Evolutionary conservation across 768 basidiomycete species (phyloP).

Genomic region (Leccinum olivaceopallidum): DNA sequence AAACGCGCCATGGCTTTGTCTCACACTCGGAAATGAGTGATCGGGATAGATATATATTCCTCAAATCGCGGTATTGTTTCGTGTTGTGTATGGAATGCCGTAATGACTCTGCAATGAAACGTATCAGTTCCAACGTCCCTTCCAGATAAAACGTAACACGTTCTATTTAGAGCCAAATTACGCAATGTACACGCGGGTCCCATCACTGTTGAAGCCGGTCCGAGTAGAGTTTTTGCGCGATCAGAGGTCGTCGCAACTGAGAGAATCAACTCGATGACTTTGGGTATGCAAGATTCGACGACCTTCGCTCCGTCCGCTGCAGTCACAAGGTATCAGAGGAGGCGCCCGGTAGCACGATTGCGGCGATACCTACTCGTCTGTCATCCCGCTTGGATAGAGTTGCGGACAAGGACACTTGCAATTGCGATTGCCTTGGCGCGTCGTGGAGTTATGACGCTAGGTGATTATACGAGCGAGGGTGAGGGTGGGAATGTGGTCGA

Average conservation of each 20-base stretch:
- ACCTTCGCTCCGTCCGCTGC: background rate
- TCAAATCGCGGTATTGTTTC: background rate
- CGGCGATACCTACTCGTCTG: slow-evolving; percentile 14
- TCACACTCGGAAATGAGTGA: background rate
- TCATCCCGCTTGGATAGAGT: no score
- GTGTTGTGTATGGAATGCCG: background rate
- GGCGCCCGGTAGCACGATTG: background rate
- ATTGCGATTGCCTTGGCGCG: no score
- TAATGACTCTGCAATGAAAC: background rate
- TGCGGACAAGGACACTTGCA: no score
- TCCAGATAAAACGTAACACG: background rate
- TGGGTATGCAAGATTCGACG: background rate
- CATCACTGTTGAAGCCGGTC: slow-evolving; percentile 21
- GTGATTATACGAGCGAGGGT: no score
- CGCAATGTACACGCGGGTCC: slow-evolving; percentile 28
- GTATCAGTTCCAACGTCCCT: background rate
- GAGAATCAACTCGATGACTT: background rate
- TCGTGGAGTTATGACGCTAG: no score
- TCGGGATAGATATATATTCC: background rate
- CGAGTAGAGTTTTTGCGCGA: background rate
- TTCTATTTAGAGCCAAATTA: slow-evolving; percentile 18
- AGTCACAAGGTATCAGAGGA: background rate
- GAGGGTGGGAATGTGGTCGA: no score
- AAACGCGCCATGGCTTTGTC: background rate
- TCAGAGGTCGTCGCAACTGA: background rate